A percentile compares a stretch with the other conserved stretches of the same genome.
phyloP scores from a whole-genome alignment of 2,329 filamentous ascomycete species.

The Apiospora pterosperma region DNA sequence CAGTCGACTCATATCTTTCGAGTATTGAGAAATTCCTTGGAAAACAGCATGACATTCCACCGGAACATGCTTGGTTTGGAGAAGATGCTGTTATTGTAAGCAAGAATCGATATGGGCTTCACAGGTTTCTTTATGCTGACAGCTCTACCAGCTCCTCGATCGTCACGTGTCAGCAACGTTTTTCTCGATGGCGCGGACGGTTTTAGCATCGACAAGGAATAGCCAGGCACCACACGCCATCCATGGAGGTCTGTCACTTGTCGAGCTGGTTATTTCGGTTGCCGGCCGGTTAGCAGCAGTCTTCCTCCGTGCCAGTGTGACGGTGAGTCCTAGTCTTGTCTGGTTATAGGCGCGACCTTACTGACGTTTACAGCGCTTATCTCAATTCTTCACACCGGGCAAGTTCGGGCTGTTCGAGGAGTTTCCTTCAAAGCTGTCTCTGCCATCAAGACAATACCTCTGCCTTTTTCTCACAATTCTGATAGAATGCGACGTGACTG shows the following conservation, averaged over 20 bases:
- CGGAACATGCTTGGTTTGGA: conserved; percentile 28
- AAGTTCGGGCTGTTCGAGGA: conserved; percentile 49
- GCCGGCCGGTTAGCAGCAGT: conserved; percentile 43
- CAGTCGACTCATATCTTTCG: conserved; percentile 43
- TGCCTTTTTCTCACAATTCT: conserved; percentile 50
- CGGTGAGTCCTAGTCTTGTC: conserved; percentile 24
- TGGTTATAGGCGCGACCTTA: neutral
- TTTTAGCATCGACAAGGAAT: conserved; percentile 25
- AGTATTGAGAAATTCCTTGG: conserved; percentile 38
- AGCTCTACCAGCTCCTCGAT: conserved; percentile 37
- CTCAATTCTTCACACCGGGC: conserved; percentile 18
- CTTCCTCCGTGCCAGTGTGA: conserved; percentile 42
- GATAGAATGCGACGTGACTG: conserved; percentile 41
- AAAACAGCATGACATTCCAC: conserved; percentile 34
- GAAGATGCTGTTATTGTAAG: conserved; percentile 47
- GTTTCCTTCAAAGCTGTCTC: conserved; percentile 33
- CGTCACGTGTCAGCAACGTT: conserved; percentile 43
- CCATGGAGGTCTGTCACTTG: neutral
- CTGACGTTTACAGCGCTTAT: conserved; percentile 30
- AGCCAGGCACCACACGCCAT: neutral
- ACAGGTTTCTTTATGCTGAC: neutral
- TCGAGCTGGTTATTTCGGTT: conserved; percentile 42
- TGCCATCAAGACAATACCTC: conserved; percentile 41
- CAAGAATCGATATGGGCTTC: neutral
- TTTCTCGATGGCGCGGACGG: conserved; percentile 43